Evolutionary conservation across 164 flowering plant species (phyloP).

Genomic region (Aristolochia californica): DNA sequence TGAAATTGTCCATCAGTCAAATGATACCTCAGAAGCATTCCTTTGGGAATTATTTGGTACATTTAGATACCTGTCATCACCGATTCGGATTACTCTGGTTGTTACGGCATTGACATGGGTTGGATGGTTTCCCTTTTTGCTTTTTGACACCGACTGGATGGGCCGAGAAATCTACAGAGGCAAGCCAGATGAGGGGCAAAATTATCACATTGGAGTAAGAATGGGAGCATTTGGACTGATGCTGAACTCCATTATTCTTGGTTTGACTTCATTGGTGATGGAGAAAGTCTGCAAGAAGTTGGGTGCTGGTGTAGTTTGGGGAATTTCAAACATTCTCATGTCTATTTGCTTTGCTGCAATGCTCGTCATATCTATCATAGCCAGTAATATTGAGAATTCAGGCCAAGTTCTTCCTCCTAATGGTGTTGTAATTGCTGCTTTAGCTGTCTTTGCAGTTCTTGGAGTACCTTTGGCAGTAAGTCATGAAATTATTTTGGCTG

Average conservation of each 20-base stretch:
- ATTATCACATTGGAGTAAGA: constrained; percentile 66
- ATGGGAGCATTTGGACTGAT: constrained; percentile 86
- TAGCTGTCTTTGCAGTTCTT: constrained; percentile 59
- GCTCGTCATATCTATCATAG: constrained; percentile 49
- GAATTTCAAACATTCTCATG: constrained; percentile 74
- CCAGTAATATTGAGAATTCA: constrained; percentile 24
- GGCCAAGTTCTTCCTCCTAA: constrained; percentile 41
- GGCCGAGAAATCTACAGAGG: constrained; percentile 93
- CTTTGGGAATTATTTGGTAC: constrained; percentile 82
- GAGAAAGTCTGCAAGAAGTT: constrained; percentile 81
- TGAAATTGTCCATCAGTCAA: constrained; percentile 28
- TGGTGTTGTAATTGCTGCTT: constrained; percentile 57
- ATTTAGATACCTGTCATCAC: constrained; percentile 50
- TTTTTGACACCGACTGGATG: constrained; percentile 99
- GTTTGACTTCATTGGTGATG: constrained; percentile 72
- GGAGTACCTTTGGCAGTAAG: constrained; percentile 95
- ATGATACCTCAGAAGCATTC: constrained; percentile 56
- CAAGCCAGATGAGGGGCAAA: constrained; percentile 58
- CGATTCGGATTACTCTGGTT: constrained; percentile 59
- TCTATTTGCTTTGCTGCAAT: constrained; percentile 66
- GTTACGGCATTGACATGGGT: constrained; percentile 82
- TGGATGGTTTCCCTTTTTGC: constrained; percentile 97
- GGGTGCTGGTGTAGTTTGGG: constrained; percentile 95
- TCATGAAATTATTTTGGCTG: constrained; percentile 16
- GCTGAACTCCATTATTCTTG: constrained; percentile 84